These are phyloP conservation scores for Paraphysoderma sedebokerense DNA, from an alignment of 371 early-diverging fungal species.

Conservation along the genomic window DNA sequence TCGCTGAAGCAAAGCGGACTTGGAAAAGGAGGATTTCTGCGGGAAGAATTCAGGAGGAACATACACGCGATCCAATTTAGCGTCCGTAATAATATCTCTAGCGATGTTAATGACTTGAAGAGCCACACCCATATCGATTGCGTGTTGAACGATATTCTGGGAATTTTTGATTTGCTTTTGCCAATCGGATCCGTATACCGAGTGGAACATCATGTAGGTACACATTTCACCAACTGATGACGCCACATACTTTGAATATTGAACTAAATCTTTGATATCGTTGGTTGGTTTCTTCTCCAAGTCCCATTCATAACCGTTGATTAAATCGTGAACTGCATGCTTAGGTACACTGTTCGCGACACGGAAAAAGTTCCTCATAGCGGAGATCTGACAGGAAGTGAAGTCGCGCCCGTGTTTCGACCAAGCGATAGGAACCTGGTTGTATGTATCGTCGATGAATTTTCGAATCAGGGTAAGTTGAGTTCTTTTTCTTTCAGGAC, in stretches of 20 bases:
- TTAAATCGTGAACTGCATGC: constrained; percentile 22
- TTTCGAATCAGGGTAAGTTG: constrained; percentile 10
- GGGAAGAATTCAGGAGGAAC: constrained; percentile 18
- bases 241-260: constrained; percentile 34
- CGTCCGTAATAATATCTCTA: constrained; percentile 38
- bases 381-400: constrained; percentile 12
- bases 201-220: constrained; percentile 15
- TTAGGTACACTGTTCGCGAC: constrained; percentile 18
- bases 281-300: constrained; percentile 13
- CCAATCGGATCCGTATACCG: not conserved
- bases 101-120: constrained; percentile 40
- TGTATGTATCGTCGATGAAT: constrained; percentile 14
- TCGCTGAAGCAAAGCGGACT: constrained; percentile 11
- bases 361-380: constrained; percentile 17
- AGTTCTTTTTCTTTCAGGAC: constrained; percentile 7
- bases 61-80: constrained; percentile 27
- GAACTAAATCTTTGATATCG: constrained; percentile 18
- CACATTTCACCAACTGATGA: constrained; percentile 40
- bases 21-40: constrained; percentile 5
- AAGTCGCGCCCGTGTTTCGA: constrained; percentile 4
- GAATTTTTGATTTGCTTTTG: not conserved
- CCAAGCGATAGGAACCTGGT: not conserved
- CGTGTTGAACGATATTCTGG: constrained; percentile 15
- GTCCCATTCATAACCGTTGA: constrained; percentile 35
- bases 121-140: constrained; percentile 38